Evolutionary conservation across 768 basidiomycete species (phyloP), one percentile per base, ranked within the genome.

Genomic region (Mycena sanguinolenta): DNA sequence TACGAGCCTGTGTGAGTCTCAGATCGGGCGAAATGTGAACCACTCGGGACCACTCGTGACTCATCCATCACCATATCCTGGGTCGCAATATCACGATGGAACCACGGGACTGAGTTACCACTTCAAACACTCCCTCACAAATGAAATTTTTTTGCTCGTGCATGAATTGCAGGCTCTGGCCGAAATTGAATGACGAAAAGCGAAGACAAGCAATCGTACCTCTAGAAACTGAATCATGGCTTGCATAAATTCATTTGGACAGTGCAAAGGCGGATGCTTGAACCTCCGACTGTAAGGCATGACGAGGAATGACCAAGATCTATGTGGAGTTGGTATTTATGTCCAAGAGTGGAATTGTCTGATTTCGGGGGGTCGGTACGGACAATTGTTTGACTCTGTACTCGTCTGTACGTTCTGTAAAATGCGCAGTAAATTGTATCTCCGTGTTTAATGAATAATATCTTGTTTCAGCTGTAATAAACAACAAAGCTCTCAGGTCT

Each of bases 61-160:
- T 63, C 64, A 25, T 73, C 72, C 68, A 73, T 69, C 58, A 69
- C 54, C 50, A 73, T 30, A 39, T 70, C 70, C 39, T 64, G 62
- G 23, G 55, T 54, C 2, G 63, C 52, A 25, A 67, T 63, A 32
- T 65, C 68, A 28, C 67, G 60, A n/a, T n/a, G n/a, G n/a, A n/a
- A 50, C 36, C 6, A 7, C 8, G 8, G 36, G 36, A 19, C 16
- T 44, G 42, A 44, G 42, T 44, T 19, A 7, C 42, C 21, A 14
- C 36, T 17, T 17, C 42, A 21, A 21, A 44, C 2, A 44, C 16
- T 21, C 2, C 17, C 64, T 52, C n/a, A 70, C 64, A 60, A 58
- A 54, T 70, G 68, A 32, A 46, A 7, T 70, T 54, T 9, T 63
- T 63, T n/a, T 63, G 57, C 2, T 73, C 64, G 27, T 73, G 72